Conservation (phyloP, 352 stramenopile species). For the Blastocystis sp. region DNA sequence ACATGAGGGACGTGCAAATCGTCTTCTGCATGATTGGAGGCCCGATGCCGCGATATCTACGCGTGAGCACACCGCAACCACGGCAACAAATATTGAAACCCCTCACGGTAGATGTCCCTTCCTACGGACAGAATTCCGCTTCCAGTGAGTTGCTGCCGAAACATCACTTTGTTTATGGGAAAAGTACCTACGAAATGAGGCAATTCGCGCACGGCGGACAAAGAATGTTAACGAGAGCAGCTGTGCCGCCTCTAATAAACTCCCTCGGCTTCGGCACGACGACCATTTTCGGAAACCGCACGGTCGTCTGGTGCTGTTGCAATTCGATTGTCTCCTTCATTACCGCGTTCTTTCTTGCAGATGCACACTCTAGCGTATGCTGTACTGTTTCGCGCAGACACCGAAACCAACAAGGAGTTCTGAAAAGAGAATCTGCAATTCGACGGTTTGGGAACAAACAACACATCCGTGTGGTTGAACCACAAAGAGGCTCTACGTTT, state of each 20-base stretch:
- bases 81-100: conserved; percentile 77
- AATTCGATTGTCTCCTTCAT: neutral
- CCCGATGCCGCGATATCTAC: conserved; percentile 82
- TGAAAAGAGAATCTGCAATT: neutral
- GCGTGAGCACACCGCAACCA: conserved; percentile 78
- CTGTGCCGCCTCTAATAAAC: conserved; percentile 83
- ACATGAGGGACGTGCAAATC: conserved; percentile 87
- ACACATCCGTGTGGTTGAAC: too few relatives aligned
- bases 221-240: conserved; percentile 84
- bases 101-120: conserved; percentile 40
- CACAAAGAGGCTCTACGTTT: conserved; percentile 8
- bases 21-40: conserved; percentile 84
- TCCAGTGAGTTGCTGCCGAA: conserved; percentile 83
- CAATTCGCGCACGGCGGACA: neutral
- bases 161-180: conserved; percentile 87
- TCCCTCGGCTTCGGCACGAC: conserved; percentile 80
- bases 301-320: neutral
- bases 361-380: neutral
- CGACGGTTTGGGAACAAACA: too few relatives aligned
- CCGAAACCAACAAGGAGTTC: neutral
- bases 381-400: neutral
- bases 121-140: conserved; percentile 54
- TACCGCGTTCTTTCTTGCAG: neutral
- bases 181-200: conserved; percentile 81
- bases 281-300: neutral